Conservation (phyloP, 2,329 filamentous ascomycete species). For the Aspergillus sp. region DNA sequence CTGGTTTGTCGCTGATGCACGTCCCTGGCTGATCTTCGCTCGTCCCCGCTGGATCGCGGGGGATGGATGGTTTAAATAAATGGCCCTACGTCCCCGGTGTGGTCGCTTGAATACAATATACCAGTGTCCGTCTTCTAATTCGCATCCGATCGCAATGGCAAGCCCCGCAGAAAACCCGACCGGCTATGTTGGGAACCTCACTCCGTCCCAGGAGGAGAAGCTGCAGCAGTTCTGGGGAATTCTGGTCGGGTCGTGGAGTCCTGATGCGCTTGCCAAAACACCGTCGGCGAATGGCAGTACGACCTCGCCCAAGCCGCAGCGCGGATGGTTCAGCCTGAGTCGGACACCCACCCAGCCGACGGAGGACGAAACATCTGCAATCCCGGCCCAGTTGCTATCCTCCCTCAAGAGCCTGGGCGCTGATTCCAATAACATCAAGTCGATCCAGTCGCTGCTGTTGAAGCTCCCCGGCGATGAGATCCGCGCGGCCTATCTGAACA, state of each 20-base stretch:
- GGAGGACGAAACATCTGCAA: background rate
- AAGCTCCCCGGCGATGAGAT: constrained; percentile 66
- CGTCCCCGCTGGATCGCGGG: no score
- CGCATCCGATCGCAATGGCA: background rate
- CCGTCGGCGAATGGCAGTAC: background rate
- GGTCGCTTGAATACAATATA: no score
- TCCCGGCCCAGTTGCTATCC: background rate
- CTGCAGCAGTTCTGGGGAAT: background rate
- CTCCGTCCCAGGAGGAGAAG: background rate
- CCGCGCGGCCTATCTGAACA: constrained; percentile 69
- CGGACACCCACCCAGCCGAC: background rate
- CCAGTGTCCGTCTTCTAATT: background rate
- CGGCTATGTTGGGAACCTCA: background rate
- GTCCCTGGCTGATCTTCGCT: no score
- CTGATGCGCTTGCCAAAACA: background rate
- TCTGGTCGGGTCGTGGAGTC: background rate
- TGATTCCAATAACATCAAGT: constrained; percentile 50
- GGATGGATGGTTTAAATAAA: no score
- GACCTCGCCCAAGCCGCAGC: background rate
- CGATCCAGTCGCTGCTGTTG: constrained; percentile 69
- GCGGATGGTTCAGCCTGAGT: background rate
- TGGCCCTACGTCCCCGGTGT: no score
- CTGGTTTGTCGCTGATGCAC: no score
- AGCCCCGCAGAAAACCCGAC: background rate
- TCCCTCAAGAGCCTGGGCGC: constrained; percentile 13